Base-by-base conservation (phyloP, 495 filamentous ascomycete species). In the Immersiella caudata region DNA sequence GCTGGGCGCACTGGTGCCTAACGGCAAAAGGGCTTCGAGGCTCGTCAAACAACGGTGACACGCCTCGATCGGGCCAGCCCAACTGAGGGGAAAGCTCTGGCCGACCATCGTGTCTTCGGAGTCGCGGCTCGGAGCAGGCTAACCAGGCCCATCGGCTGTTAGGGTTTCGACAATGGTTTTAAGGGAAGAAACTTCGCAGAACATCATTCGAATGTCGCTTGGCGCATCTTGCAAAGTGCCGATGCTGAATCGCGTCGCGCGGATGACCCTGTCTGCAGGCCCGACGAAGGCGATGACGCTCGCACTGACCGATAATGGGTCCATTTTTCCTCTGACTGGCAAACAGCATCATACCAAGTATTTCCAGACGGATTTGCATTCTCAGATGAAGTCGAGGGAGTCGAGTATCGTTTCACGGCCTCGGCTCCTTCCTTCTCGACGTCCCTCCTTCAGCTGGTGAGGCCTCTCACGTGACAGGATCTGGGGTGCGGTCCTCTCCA, bases 101-200 rank as follows among this genome's bases (percentile, higher is more conserved):
- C 25, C 14, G 20, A 27, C 51, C 2, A 22, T 59, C 22, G 22
- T n/a, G 3, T 9, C 26, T 6, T 59, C 9, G 5, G 18, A 26
- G 25, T 59, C 29, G 29, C 29, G 3, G 29, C 8, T 33, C 8
- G 29, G 29, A 33, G 29, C 29, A 4, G 29, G 29, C 29, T 33
- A 8, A 33, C 8, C 27, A 1, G 56, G 25, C 12, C n/a, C n/a
- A n/a, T n/a, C n/a, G n/a, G 14, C 50, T 7, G 58, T 61, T 21
- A 67, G 40, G 20, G 16, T 18, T 6, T 49, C 27, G 20, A 67
- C n/a, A 14, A 67, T 67, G 18, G 66, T 24, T 7, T 49, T 51
- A 27, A 67, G 66, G 9, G 66, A 67, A 24, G 66, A 55, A 0
- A 67, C 60, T 40, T 67, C 66, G 58, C 66, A 49, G 12, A 25